phyloP scores from a whole-genome alignment of 352 stramenopile species.

The Pythium sp. region DNA sequence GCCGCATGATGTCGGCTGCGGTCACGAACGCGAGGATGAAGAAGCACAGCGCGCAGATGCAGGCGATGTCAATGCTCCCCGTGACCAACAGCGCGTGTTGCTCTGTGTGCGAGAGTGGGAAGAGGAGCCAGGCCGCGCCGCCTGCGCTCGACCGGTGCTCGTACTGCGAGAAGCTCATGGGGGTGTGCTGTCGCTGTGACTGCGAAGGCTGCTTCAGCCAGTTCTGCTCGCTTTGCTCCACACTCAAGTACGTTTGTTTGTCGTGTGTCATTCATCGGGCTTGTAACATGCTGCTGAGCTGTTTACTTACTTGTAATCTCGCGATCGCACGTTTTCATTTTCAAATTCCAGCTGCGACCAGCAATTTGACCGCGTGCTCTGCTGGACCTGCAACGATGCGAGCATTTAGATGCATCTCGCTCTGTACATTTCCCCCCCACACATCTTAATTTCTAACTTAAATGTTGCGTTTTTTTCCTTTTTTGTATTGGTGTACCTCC shows the following conservation, averaged over 20 bases:
- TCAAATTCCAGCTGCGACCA: conserved; percentile 49
- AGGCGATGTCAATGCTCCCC: conserved; percentile 13
- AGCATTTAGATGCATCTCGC: neutral
- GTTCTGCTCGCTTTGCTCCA: conserved; percentile 83
- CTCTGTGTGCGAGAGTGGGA: conserved; percentile 31
- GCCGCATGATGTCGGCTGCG: conserved; percentile 71
- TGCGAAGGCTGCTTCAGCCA: conserved; percentile 47
- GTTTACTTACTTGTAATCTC: neutral
- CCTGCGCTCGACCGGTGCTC: conserved; percentile 33
- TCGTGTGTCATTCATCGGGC: neutral
- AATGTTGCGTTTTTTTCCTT: conserved; percentile 6
- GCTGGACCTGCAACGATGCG: conserved; percentile 66
- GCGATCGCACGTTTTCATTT: neutral
- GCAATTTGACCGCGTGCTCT: conserved; percentile 78
- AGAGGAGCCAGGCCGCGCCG: conserved; percentile 17
- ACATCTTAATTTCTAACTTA: conserved; percentile 12
- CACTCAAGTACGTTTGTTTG: conserved; percentile 55
- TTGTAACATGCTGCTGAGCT: neutral
- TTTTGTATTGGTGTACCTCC: neutral
- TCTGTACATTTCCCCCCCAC: neutral
- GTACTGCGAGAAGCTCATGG: conserved; percentile 65
- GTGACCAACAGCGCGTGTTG: conserved; percentile 23
- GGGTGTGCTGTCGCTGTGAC: conserved; percentile 54
- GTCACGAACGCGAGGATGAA: conserved; percentile 69
- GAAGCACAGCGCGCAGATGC: conserved; percentile 52